A percentile compares a stretch with the other conserved stretches of the same genome.
Evolutionary conservation across 768 basidiomycete species (phyloP).

Genomic region (Podaxis pistillaris): DNA sequence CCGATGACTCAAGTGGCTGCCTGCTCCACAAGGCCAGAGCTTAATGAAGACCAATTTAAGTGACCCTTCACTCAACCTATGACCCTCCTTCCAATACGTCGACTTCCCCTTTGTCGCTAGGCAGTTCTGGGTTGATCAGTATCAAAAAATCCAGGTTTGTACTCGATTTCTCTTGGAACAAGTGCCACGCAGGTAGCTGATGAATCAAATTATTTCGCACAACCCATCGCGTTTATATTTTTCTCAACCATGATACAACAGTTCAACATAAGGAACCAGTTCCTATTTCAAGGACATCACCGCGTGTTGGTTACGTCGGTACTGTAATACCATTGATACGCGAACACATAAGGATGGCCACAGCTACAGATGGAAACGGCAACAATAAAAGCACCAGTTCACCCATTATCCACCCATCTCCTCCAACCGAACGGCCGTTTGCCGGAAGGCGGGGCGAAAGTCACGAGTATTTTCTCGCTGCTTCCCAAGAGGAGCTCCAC

Average conservation of each 20-base stretch:
- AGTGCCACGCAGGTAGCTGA: neutral
- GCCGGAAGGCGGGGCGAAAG: neutral
- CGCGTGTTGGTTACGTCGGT: neutral
- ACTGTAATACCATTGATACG: neutral
- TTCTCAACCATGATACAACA: neutral
- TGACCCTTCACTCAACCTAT: too few species aligned
- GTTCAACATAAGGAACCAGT: neutral
- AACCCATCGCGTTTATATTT: neutral
- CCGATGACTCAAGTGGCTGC: neutral
- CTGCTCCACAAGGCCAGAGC: neutral
- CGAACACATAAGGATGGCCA: neutral
- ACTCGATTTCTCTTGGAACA: neutral
- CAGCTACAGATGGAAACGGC: neutral
- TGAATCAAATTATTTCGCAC: neutral
- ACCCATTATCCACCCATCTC: neutral
- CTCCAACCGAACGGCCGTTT: neutral
- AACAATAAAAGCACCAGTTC: neutral
- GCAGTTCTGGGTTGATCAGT: neutral
- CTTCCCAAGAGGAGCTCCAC: conserved; percentile 12
- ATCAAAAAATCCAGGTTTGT: neutral
- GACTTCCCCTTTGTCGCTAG: neutral
- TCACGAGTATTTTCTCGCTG: conserved; percentile 11
- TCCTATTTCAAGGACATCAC: neutral
- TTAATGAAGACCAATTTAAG: neutral
- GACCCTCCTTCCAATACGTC: too few species aligned